Evolutionary conservation across 345 rosid species (phyloP).

Genomic region (Lumnitzera littorea): DNA sequence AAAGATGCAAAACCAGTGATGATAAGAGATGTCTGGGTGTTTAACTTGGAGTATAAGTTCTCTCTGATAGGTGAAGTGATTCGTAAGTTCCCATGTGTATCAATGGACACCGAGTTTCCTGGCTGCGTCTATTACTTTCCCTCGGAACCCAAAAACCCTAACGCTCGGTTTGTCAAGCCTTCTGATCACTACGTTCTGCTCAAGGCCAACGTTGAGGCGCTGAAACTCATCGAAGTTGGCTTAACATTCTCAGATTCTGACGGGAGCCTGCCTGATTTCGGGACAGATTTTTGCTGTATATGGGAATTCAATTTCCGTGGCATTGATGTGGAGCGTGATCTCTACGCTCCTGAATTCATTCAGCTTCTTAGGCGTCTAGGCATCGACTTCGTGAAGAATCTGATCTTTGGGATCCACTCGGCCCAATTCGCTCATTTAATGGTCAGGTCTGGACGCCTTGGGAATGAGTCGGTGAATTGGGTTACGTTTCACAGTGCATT

Average conservation of each 20-base stretch:
- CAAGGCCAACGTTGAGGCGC: constrained; percentile 45
- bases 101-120: constrained; percentile 78
- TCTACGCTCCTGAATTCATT: constrained; percentile 46
- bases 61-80: constrained; percentile 27
- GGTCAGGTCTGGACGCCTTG: constrained; percentile 52
- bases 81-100: constrained; percentile 27
- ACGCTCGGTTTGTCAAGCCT: constrained; percentile 19
- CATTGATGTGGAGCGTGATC: constrained; percentile 40
- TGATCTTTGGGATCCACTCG: constrained; percentile 33
- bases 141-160: neutral
- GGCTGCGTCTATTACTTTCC: constrained; percentile 37
- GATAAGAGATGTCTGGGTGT: constrained; percentile 46
- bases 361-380: constrained; percentile 55
- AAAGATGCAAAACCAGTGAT: constrained; percentile 12
- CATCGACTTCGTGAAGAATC: constrained; percentile 43
- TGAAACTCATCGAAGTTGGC: constrained; percentile 58
- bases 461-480: constrained; percentile 48
- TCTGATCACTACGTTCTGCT: constrained; percentile 31
- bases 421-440: constrained; percentile 38
- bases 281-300: constrained; percentile 22
- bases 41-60: constrained; percentile 38
- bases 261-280: constrained; percentile 57
- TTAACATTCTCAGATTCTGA: constrained; percentile 39
- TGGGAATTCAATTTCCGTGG: constrained; percentile 72
- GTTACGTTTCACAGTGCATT: constrained; percentile 62